Conservation (phyloP, 164 flowering plant species). For the Magnolia sinica region DNA sequence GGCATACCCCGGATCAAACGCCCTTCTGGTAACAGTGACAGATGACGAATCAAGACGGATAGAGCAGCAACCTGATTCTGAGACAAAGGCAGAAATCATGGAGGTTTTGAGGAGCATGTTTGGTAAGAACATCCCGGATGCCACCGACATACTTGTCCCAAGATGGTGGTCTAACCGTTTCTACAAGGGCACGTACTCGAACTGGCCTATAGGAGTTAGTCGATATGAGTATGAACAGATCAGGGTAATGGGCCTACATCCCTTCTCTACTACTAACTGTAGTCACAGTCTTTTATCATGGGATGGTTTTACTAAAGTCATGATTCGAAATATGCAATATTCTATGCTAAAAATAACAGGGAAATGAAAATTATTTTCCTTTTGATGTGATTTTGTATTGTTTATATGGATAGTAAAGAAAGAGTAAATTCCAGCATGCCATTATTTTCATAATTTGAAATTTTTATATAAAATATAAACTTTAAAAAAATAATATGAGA, state of each 20-base stretch:
- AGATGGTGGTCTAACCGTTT: constrained; percentile 45
- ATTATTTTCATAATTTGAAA: no score
- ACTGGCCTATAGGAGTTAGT: constrained; percentile 41
- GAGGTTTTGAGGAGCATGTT: constrained; percentile 44
- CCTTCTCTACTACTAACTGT: no score
- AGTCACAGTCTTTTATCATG: no score
- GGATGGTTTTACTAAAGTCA: no score
- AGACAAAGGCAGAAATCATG: constrained; percentile 39
- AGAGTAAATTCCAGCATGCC: no score
- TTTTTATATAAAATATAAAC: no score
- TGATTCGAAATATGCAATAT: no score
- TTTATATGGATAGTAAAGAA: no score
- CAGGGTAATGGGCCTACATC: constrained; percentile 19
- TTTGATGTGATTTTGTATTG: no score
- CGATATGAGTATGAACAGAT: constrained; percentile 27
- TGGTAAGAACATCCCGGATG: constrained; percentile 39
- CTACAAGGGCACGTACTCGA: constrained; percentile 36
- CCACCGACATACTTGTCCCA: constrained; percentile 41
- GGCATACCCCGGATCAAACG: constrained; percentile 38
- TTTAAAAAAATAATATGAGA: no score
- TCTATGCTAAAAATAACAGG: no score
- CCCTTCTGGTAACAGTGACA: constrained; percentile 38
- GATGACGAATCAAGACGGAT: constrained; percentile 43
- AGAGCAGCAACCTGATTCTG: constrained; percentile 39
- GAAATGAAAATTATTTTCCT: no score